Evolutionary conservation across 768 basidiomycete genomes (phyloP), one percentile per base, ranked within the genome.

Genomic region (Ramaria sp.): DNA sequence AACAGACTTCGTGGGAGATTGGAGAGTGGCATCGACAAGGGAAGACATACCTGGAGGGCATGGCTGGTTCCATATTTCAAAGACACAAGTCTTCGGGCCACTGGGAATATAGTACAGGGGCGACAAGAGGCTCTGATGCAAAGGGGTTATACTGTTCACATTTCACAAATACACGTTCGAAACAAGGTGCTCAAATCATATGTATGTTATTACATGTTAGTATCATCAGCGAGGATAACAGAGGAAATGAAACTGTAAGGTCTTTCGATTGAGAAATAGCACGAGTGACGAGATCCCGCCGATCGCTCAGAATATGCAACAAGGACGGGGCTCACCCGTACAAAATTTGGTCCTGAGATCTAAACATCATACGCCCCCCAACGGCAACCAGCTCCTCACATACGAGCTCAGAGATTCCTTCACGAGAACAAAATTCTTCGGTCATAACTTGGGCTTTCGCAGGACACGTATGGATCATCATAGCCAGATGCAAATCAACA

Each of bases 1-100:
- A n/a, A 34, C 19, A 13, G 33, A 56, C 31, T 47, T 56, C 20
- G 27, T 56, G 24, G 54, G 54, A 5, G 54, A 56, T 31, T 56
- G 54, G 54, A 47, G 43, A 13, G 43, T 48, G 17, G 30, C 45
- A 17, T 56, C 54, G 10, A 47, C 45, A 3, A 22, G 42, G 42
- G 43, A 56, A 33, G 20, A 48, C 41, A 41, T 42, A 11, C 54
- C 54, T 37, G 54, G 30, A 12, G 54, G 54, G 10, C 20, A 41
- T 17, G 54, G 54, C 7, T 56, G 54, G 54, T 56, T 56, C 33
- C 30, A 30, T 9, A 20, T 54, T 4, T 27, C 53, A 5, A 54
- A 45, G 42, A 38, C 31, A 33, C 42, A 43, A 22, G 20, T 43
- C 42, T n/a, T 43, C n/a, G 42, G 20, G 11, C 42, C 42, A 13